Conservation (phyloP, 1,284 basidiomycete genomes). For the Heterobasidion occidentale region DNA sequence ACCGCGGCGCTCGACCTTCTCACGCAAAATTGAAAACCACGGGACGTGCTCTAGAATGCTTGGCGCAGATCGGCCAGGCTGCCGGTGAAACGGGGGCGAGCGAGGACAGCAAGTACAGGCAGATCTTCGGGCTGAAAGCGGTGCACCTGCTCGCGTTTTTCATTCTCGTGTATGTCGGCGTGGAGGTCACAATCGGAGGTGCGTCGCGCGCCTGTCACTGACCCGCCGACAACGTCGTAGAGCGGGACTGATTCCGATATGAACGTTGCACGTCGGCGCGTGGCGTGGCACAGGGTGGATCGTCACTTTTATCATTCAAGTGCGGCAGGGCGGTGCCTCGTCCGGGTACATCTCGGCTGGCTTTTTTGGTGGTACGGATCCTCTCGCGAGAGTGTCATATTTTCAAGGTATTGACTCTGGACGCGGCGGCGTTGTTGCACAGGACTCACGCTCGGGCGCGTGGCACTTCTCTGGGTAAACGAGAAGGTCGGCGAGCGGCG, state of each 20-base stretch:
- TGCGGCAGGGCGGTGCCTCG: constrained; percentile 36
- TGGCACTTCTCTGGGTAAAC: constrained; percentile 42
- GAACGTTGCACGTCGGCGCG: not conserved
- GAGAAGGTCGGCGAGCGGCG: constrained; percentile 35
- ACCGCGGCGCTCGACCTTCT: no score
- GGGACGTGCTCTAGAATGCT: constrained; percentile 17
- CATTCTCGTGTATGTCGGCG: constrained; percentile 37
- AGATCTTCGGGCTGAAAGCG: constrained; percentile 27
- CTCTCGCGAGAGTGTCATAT: not conserved
- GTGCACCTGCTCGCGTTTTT: constrained; percentile 38
- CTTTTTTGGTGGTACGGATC: constrained; percentile 36
- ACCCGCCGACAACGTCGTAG: not conserved
- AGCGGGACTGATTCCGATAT: not conserved
- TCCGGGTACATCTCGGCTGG: constrained; percentile 45
- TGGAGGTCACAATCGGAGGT: constrained; percentile 41
- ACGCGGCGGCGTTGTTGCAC: not conserved
- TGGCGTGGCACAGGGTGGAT: constrained; percentile 26
- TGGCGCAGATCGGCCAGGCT: constrained; percentile 24
- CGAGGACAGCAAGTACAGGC: constrained; percentile 26
- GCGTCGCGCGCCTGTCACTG: constrained; percentile 2
- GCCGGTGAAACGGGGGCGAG: constrained; percentile 12
- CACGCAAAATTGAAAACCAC: no score
- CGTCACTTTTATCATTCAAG: constrained; percentile 40
- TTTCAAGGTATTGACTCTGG: not conserved
- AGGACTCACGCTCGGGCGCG: constrained; percentile 37